Evolutionary conservation across 352 stramenopile species (phyloP).

Genomic region (Globisporangium abappressorium): DNA sequence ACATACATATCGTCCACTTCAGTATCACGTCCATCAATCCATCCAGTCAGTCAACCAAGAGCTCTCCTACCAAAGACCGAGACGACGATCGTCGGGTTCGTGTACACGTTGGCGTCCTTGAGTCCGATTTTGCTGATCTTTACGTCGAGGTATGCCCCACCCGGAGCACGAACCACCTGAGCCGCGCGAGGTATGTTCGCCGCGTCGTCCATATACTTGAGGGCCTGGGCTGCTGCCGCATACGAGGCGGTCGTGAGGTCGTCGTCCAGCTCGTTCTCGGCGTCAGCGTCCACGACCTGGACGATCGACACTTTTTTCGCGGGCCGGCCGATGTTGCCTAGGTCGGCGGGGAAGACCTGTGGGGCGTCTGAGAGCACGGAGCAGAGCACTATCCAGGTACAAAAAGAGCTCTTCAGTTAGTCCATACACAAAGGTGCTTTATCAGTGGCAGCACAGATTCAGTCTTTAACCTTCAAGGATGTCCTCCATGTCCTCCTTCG

Average conservation of each 20-base stretch:
- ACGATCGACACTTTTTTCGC: conserved; percentile 27
- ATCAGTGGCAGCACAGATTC: too few species aligned
- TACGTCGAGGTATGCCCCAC: conserved; percentile 52
- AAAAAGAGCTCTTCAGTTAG: not conserved
- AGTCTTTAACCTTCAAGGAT: conserved; percentile 39
- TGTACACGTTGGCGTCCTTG: conserved; percentile 60
- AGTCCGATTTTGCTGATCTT: conserved; percentile 52
- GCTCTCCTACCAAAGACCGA: conserved; percentile 44
- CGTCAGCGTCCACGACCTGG: conserved; percentile 28
- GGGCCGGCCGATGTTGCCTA: conserved; percentile 14
- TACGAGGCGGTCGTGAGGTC: not conserved
- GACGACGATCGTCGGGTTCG: conserved; percentile 62
- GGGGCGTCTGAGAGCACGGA: conserved; percentile 34
- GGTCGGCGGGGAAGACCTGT: conserved; percentile 36
- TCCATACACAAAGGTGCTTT: not conserved
- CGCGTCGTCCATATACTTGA: not conserved
- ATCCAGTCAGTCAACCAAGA: not conserved
- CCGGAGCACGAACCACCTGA: conserved; percentile 11
- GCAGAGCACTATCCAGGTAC: conserved; percentile 28
- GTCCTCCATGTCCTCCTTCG: conserved; percentile 68
- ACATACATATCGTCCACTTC: not conserved
- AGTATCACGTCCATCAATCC: not conserved
- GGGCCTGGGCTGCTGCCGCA: not conserved
- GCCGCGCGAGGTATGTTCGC: conserved; percentile 6
- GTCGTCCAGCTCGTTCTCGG: conserved; percentile 23